phyloP scores from a whole-genome alignment of 306 rosid species.

The Trifolium fragiferum region DNA sequence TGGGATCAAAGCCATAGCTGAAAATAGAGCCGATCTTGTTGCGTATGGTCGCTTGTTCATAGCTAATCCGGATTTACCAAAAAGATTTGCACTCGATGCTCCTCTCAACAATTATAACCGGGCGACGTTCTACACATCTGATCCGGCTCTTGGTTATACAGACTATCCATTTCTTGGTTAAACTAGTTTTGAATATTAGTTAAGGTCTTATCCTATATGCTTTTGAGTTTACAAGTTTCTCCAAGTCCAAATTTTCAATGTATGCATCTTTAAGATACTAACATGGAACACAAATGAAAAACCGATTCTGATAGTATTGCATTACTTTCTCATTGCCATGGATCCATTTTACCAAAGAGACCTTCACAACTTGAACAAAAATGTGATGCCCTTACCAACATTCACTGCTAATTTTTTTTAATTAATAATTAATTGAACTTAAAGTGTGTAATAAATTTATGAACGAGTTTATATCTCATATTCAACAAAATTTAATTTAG shows the following conservation, averaged over 20 bases:
- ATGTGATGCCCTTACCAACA: too few species aligned
- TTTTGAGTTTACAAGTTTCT: not conserved
- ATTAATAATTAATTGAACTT: too few species aligned
- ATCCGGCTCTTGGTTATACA: constrained; percentile 23
- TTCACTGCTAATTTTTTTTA: too few species aligned
- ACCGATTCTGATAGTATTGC: too few species aligned
- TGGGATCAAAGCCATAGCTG: constrained; percentile 26
- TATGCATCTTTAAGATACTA: not conserved
- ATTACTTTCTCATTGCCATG: not conserved
- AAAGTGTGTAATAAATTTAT: too few species aligned
- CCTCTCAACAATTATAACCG: constrained; percentile 28
- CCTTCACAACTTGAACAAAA: too few species aligned
- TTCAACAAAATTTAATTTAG: too few species aligned
- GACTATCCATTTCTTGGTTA: constrained; percentile 27
- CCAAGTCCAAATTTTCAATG: not conserved
- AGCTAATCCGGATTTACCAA: constrained; percentile 34
- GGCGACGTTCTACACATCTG: constrained; percentile 18
- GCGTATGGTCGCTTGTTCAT: constrained; percentile 33
- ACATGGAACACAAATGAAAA: too few species aligned
- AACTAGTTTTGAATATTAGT: not conserved
- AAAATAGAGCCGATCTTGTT: constrained; percentile 26
- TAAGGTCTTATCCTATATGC: not conserved
- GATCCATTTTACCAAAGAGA: not conserved
- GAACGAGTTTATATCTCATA: too few species aligned
- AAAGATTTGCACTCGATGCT: constrained; percentile 12